Base-by-base conservation (phyloP, 805 yeast genomes). In the Yarrowia sp. region DNA sequence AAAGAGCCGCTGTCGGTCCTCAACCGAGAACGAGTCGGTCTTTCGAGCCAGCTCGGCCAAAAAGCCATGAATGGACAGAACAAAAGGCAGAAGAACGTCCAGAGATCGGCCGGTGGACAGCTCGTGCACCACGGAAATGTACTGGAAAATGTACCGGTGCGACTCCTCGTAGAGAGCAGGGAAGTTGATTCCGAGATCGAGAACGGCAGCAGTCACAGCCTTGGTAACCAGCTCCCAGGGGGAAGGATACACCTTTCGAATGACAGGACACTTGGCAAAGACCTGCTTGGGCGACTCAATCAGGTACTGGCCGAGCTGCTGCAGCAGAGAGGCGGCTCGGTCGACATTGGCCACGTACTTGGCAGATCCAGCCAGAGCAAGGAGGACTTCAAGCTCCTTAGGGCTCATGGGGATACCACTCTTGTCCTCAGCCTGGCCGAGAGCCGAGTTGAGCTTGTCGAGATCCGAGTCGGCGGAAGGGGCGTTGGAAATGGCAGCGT, bases 311-410 rank as follows among this genome's bases (percentile, higher is more conserved):
- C 78, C 73, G 58, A 86, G 77, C 66, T 83, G 81, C 7, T 75
- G 74, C n/a, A 82, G 70, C 38, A 86, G 71, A 9, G 74, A 66
- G 13, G 74, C 70, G 4, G 83, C 86, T 47, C 82, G 83, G 6
- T 68, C 70, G 28, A 72, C 71, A 64, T 75, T 77, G 65, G 72
- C 71, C 64, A 80, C 69, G 38, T 68, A 68, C 3, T 71, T 67
- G 7, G 84, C 78, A 13, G 84, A 75, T 32, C 77, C 77, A 66
- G 87, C 83, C 32, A 88, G 74, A 0, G 90, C 88, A 50, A 82
- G 68, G 66, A 87, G 75, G 5, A 82, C 80, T 67, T 87, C 89
- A 65, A 79, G 78, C 71, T 82, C 83, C 8, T 70, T 70, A 10
- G 69, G 66, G 5, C 69, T 50, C 73, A 67, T 70, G 18, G 73